Conservation (phyloP, 768 basidiomycete genomes). For the Mycena rosella region DNA sequence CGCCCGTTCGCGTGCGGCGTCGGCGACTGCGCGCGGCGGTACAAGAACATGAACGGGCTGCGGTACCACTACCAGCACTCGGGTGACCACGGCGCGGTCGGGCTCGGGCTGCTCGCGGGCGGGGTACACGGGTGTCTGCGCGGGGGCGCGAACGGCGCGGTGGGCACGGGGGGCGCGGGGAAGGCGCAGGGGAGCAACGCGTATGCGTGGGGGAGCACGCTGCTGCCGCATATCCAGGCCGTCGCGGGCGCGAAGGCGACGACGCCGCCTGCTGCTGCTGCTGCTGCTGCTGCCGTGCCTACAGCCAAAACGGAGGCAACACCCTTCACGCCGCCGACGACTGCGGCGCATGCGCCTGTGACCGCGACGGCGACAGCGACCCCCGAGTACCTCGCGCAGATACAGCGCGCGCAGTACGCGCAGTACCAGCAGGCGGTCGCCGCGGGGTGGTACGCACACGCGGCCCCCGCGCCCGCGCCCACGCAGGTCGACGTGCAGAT, state of each 20-base stretch:
- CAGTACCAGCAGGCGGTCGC: constrained; percentile 32
- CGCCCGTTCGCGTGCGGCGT: constrained; percentile 93
- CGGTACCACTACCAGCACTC: constrained; percentile 97
- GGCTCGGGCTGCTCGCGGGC: constrained; percentile 84
- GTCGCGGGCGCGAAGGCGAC: constrained; percentile 18
- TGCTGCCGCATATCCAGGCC: constrained; percentile 37
- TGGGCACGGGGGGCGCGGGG: not conserved
- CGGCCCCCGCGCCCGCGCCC: constrained; percentile 45
- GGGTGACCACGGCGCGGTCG: constrained; percentile 93
- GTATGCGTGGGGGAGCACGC: constrained; percentile 38
- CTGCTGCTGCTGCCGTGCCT: not conserved
- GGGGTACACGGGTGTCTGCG: constrained; percentile 73
- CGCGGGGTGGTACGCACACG: constrained; percentile 39
- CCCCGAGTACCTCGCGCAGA: constrained; percentile 27
- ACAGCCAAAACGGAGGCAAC: constrained; percentile 22
- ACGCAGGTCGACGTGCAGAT: constrained; percentile 39
- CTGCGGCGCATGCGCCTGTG: not conserved
- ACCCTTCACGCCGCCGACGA: constrained; percentile 25
- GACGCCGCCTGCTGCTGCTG: not conserved
- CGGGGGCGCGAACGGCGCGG: constrained; percentile 1
- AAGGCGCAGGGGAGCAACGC: not conserved
- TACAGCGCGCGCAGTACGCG: constrained; percentile 32
- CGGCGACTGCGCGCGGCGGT: constrained; percentile 86
- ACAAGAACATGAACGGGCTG: constrained; percentile 99
- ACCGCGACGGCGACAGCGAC: constrained; percentile 17